Percentiles rank a stretch among this genome's conserved stretches.
These are phyloP conservation scores for Aquanectria penicillioides DNA, from an alignment of 2,329 filamentous ascomycete genomes.

Conservation along the genomic window DNA sequence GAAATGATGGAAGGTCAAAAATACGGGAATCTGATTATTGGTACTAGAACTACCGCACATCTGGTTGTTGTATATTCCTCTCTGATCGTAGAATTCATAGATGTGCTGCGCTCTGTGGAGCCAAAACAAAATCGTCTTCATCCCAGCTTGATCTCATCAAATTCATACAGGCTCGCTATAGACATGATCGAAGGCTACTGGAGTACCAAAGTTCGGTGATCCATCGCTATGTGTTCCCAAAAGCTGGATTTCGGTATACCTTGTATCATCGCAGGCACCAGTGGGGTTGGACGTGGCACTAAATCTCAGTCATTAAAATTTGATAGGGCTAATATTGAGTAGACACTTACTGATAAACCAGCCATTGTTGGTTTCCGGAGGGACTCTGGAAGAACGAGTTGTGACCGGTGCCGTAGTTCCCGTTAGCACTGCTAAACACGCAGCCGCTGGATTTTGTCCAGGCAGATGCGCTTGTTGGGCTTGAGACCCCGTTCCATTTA, in stretches of 20 bases:
- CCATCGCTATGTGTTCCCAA: conserved; percentile 1
- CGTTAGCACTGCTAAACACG: conserved; percentile 1
- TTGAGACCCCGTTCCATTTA: not conserved
- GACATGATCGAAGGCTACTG: not conserved
- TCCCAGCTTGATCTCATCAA: too few relatives aligned
- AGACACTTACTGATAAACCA: not conserved
- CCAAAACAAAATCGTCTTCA: too few relatives aligned
- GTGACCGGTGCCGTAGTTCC: not conserved
- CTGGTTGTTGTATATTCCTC: too few relatives aligned
- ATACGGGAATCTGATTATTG: too few relatives aligned
- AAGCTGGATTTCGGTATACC: not conserved
- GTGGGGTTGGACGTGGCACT: not conserved
- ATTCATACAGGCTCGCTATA: not conserved
- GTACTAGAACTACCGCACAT: too few relatives aligned
- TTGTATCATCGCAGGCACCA: not conserved
- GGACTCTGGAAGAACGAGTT: conserved; percentile 4
- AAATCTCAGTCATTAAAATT: not conserved
- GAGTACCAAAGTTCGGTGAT: not conserved
- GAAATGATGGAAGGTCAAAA: too few relatives aligned
- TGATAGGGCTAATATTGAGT: rapidly evolving
- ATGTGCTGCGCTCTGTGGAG: too few relatives aligned
- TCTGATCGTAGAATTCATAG: too few relatives aligned
- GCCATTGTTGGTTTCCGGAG: not conserved
- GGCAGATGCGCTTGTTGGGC: not conserved
- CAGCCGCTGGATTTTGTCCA: not conserved